phyloP scores from a whole-genome alignment of 2,329 filamentous ascomycete species.

The Nemania sp. region DNA sequence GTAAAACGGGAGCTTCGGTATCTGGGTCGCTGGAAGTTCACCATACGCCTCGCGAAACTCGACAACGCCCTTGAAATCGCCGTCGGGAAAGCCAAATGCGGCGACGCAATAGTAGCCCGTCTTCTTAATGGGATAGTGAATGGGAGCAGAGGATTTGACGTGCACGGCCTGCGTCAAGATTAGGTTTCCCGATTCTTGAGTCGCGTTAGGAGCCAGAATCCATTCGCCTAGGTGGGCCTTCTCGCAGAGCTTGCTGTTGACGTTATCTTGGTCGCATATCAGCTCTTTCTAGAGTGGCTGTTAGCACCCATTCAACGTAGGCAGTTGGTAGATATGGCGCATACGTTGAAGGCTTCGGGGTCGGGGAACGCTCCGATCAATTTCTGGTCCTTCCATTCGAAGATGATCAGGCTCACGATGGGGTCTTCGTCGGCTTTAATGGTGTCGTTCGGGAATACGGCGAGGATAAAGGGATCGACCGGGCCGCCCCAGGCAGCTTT shows the following conservation, averaged over 20 bases:
- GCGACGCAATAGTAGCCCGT: constrained; percentile 97
- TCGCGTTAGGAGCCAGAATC: constrained; percentile 77
- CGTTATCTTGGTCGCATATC: constrained; percentile 76
- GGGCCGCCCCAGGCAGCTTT: constrained; percentile 84
- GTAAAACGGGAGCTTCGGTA: constrained; percentile 96
- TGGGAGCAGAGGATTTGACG: constrained; percentile 71
- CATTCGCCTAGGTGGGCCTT: constrained; percentile 81
- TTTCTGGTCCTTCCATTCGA: constrained; percentile 87
- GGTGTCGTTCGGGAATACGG: constrained; percentile 72
- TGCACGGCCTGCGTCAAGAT: constrained; percentile 83
- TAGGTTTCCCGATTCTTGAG: constrained; percentile 68
- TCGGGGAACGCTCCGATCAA: constrained; percentile 73
- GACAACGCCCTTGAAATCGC: constrained; percentile 77
- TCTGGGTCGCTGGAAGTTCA: constrained; percentile 92
- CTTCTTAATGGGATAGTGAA: constrained; percentile 84
- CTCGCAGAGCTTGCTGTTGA: constrained; percentile 74
- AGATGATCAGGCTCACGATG: constrained; percentile 82
- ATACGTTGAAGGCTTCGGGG: constrained; percentile 58
- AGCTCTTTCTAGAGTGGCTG: constrained; percentile 56
- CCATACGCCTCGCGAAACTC: constrained; percentile 97
- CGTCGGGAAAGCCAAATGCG: constrained; percentile 69
- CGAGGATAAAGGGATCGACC: constrained; percentile 85
- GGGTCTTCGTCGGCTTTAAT: constrained; percentile 67
- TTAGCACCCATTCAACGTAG: constrained; percentile 39
- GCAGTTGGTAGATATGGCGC: constrained; percentile 24